Percentiles rank a stretch among this genome's conserved stretches.
Conservation (phyloP, 495 filamentous ascomycete species). For the Gamarada debralockiae region DNA sequence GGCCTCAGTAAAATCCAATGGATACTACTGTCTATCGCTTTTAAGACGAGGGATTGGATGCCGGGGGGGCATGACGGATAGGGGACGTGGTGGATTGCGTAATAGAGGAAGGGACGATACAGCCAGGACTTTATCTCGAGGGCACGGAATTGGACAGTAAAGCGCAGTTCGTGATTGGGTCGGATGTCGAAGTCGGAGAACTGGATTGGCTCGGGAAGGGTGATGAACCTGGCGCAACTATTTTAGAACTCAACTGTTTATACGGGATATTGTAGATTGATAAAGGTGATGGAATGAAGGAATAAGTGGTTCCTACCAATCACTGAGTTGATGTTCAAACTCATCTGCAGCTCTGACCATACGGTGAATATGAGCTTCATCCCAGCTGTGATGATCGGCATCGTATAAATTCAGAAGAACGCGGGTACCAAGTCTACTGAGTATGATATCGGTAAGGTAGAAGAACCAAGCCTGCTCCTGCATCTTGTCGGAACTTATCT, state of each 20-base stretch:
- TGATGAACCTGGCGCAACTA: background rate
- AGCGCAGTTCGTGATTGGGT: background rate
- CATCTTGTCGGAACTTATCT: background rate
- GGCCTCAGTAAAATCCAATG: too few species aligned
- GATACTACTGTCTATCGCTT: too few species aligned
- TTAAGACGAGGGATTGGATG: background rate
- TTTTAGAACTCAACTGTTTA: too few species aligned
- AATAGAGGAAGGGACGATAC: background rate
- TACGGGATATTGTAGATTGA: too few species aligned
- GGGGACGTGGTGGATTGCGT: background rate
- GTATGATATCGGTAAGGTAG: constrained; percentile 2
- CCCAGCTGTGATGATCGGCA: background rate
- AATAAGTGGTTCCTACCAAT: too few species aligned
- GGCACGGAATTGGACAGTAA: background rate
- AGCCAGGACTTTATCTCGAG: constrained; percentile 7
- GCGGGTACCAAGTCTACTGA: background rate
- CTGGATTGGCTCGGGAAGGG: background rate
- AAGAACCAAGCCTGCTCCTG: constrained; percentile 3
- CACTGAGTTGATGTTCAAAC: too few species aligned
- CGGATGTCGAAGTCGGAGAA: background rate
- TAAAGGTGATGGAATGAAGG: too few species aligned
- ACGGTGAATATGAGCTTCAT: background rate
- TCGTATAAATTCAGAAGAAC: constrained; percentile 1
- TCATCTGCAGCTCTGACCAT: too few species aligned
- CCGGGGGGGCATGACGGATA: background rate